Base-by-base conservation (phyloP, 805 yeast species). In the Saccharomycopsis lassenensis region DNA sequence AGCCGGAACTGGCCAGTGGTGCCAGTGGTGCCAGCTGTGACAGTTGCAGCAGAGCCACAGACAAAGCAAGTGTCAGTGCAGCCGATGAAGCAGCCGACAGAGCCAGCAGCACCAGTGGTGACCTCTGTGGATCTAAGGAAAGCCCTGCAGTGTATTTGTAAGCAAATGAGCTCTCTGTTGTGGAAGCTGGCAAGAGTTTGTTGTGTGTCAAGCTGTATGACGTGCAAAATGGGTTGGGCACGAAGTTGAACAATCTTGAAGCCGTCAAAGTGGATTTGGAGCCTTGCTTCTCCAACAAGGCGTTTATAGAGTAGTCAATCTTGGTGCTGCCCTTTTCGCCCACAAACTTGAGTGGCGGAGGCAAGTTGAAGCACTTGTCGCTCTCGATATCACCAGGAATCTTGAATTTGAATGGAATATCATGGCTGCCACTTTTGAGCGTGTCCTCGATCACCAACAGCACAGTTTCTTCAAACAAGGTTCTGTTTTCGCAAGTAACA, bases 281-380 rank as follows among this genome's bases (percentile, higher is more conserved):
- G 17, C 30, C 27, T 8, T 29, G 27, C 24, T 17, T 39, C n/a
- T 25, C 20, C n/a, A 40, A 31, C 11, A 24, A 16, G 7, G 31
- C 40, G 21, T 40, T 29, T 8, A 40, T 18, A 6, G 43, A 31
- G 21, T 40, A 40, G 19, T 37, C 43, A 15, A 40, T 40, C 22
- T 40, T 40, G 26, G 41, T 40, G 22, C 29, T 29, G 10, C 20
- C 24, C 22, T 36, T 36, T 10, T 16, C 18, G 4, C 23, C 36
- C 12, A 39, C 23, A 17, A 21, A 31, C 24, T 31, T 23, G 34
- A 40, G 19, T 4, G 23, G 5, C 10, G 43, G 43, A 18, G 43
- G 43, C 15, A 40, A 16, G 23, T 40, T 36, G 37, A 37, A 40
- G 10, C 26, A 4, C 5, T 30, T 27, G 7, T 29, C 32, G 12